Evolutionary conservation across 1,139 yeast species (phyloP), one percentile per base, ranked within the genome.

Genomic region (Pichia cactophila): DNA sequence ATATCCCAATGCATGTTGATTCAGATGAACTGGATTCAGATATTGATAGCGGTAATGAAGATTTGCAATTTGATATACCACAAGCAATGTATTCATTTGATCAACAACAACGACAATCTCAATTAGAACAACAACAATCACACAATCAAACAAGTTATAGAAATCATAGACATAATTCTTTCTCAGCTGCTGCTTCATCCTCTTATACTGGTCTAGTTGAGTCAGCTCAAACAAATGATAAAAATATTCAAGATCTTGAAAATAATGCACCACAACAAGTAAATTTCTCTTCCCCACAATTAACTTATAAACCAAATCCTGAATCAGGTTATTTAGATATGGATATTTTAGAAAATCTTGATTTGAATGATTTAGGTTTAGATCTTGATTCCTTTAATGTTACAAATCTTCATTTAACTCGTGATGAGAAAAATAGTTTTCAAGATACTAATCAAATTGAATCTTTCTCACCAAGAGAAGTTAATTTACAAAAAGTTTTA

Each of bases 221-320:
- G 33, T 64, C 68, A 38, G 71, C 73, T 8, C 48, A 56, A 54
- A 46, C 50, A 50, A 60, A 57, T 38, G 50, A 47, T 38, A 47
- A 46, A 41, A 41, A 45, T 14, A 31, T 54, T 60, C 63, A 46
- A 23, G 51, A 51, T 28, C 41, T 56, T 14, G 61, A 57, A 37
- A 55, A 62, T 4, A 77, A 73, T 49, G 74, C 71, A 1, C 82
- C 90, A 1, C 75, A 75, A 40, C 86, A 83, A 60, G 88, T 83
- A 12, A 86, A 81, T 7, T 86, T 85, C 61, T 80, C 94, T 2
- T 84, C 95, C 2, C 95, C 95, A 1, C 95, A 86, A 62, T 63
- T 81, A 31, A 51, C 47, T 26, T 61, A 57, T 43, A 50, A 55
- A 37, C 57, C 58, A n/a, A 55, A 59, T 42, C 56, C 57, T 10